These are phyloP conservation scores for Cryptococcus sp. DNA, from an alignment of 1,284 basidiomycete genomes.

Conservation along the genomic window DNA sequence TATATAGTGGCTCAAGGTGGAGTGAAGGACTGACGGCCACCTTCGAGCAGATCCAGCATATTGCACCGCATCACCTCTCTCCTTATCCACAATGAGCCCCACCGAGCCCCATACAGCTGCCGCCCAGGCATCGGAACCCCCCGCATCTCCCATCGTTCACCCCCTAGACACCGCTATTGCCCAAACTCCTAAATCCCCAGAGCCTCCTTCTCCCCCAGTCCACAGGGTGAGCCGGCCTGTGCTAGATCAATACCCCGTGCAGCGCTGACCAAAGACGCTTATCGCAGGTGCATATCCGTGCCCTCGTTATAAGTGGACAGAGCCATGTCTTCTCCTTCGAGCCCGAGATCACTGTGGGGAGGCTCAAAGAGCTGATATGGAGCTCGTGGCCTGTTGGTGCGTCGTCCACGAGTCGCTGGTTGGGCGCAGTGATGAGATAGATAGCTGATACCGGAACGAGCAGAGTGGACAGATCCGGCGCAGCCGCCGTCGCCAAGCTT, in stretches of 20 bases:
- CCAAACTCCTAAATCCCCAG: too few relatives aligned
- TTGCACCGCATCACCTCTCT: too few relatives aligned
- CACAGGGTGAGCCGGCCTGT: too few relatives aligned
- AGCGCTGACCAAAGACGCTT: too few relatives aligned
- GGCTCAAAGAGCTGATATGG: slow-evolving; percentile 81
- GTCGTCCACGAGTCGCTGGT: slow-evolving; percentile 24
- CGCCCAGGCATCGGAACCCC: not conserved
- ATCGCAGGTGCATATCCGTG: slow-evolving; percentile 63
- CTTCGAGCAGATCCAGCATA: too few relatives aligned
- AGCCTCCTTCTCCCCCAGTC: too few relatives aligned
- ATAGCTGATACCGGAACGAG: not conserved
- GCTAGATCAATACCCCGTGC: too few relatives aligned
- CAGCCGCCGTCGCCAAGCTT: slow-evolving; percentile 74
- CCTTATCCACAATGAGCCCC: not conserved
- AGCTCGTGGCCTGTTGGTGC: slow-evolving; percentile 74
- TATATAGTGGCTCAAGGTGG: too few relatives aligned
- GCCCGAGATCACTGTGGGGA: slow-evolving; percentile 69
- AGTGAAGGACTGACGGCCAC: too few relatives aligned
- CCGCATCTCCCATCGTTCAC: not conserved
- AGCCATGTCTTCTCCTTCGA: slow-evolving; percentile 72
- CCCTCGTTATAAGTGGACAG: slow-evolving; percentile 70
- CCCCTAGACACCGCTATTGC: not conserved
- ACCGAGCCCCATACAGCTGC: not conserved
- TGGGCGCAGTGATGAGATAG: not conserved
- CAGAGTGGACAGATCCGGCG: slow-evolving; percentile 68